Evolutionary conservation across 73 alveolate genomes (phyloP).

Genomic region (Durusdinium trenchii): DNA sequence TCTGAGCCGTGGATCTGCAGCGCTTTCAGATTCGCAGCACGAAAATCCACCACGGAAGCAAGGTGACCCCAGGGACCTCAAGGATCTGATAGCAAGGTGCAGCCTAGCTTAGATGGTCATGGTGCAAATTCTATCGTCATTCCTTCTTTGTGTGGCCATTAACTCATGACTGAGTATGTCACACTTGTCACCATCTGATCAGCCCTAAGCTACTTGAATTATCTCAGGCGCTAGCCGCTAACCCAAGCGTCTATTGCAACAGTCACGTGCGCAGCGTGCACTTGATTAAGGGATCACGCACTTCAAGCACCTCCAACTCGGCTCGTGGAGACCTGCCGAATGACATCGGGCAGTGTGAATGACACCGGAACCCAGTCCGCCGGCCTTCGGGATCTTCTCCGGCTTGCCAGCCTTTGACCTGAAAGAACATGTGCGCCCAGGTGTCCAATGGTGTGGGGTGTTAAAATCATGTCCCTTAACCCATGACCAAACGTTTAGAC

Average conservation of each 20-base stretch:
- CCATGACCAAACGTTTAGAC: neutral
- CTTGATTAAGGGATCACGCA: neutral
- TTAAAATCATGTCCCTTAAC: neutral
- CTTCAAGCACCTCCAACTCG: slow-evolving; percentile 41
- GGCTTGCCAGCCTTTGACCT: too few relatives aligned
- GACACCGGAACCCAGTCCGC: neutral
- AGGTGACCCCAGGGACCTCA: too few relatives aligned
- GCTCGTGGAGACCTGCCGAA: slow-evolving; percentile 41
- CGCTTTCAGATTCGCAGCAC: too few relatives aligned
- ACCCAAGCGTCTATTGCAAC: neutral
- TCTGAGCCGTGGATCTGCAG: too few relatives aligned
- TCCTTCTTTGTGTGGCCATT: neutral
- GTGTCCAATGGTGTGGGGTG: neutral
- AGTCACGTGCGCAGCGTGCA: neutral
- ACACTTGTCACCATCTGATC: neutral
- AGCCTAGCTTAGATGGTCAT: neutral
- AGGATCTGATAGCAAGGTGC: neutral
- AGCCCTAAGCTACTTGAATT: slow-evolving; percentile 36
- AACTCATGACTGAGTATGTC: neutral
- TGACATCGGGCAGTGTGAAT: too few relatives aligned
- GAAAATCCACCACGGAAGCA: too few relatives aligned
- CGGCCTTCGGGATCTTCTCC: neutral
- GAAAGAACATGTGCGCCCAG: neutral
- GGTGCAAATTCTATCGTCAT: neutral
- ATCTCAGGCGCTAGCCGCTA: slow-evolving; percentile 74